A percentile compares a stretch with the other conserved stretches of the same genome.
Conservation (phyloP, 768 basidiomycete genomes). For the Kwoniella shandongensis region DNA sequence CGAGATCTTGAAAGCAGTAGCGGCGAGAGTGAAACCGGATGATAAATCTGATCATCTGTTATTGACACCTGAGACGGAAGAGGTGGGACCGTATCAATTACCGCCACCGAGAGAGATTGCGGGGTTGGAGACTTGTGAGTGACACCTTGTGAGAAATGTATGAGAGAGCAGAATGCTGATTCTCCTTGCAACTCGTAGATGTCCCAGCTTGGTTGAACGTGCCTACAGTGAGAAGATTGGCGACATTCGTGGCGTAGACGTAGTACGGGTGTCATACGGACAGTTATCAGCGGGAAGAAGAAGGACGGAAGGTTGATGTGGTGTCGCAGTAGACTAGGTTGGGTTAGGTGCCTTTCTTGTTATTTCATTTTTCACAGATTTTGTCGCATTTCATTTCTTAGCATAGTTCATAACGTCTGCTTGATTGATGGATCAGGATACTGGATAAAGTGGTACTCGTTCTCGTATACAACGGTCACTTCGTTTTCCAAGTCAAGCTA, state of each 20-base stretch:
- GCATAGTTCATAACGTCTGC: too few relatives aligned
- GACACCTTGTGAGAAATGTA: not conserved
- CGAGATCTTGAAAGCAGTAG: constrained; percentile 94
- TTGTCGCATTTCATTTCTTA: too few relatives aligned
- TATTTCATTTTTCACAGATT: too few relatives aligned
- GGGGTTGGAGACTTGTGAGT: constrained; percentile 80
- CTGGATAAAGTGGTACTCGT: too few relatives aligned
- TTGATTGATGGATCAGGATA: too few relatives aligned
- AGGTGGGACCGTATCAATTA: constrained; percentile 79
- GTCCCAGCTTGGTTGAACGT: constrained; percentile 49
- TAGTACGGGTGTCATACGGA: not conserved
- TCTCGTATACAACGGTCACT: too few relatives aligned
- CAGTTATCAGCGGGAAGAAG: not conserved
- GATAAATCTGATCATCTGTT: constrained; percentile 96
- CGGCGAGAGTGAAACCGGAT: constrained; percentile 90
- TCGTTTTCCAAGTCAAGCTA: too few relatives aligned
- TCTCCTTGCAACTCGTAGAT: constrained; percentile 20
- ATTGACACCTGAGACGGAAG: constrained; percentile 92
- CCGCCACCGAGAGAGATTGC: constrained; percentile 92
- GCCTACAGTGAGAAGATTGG: constrained; percentile 43
- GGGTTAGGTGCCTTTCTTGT: too few relatives aligned
- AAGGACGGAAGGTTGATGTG: not conserved
- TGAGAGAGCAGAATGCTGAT: not conserved
- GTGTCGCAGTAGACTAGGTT: too few relatives aligned
- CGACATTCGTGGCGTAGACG: constrained; percentile 34